Percentiles rank a stretch among this genome's conserved stretches.
Evolutionary conservation across 2,329 filamentous ascomycete species (phyloP).

Genomic region (Stromatinia cepivora): DNA sequence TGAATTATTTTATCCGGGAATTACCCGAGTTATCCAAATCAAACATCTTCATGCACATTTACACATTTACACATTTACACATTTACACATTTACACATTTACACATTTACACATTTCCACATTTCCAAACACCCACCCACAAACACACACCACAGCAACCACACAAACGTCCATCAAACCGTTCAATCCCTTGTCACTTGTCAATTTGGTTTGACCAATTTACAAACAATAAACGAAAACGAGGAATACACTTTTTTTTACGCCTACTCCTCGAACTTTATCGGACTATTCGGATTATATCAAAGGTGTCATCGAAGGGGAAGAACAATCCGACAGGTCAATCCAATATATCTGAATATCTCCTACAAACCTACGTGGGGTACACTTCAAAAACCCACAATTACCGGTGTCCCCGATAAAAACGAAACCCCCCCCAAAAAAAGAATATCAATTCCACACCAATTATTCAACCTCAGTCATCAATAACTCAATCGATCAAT

Average conservation of each 20-base stretch:
- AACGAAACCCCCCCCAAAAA: neutral
- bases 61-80: neutral
- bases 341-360: neutral
- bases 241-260: too few relatives aligned
- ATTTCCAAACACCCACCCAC: neutral
- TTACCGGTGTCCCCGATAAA: slow-evolving; percentile 9
- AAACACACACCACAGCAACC: too few relatives aligned
- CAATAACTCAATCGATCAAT: neutral
- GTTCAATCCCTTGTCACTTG: too few relatives aligned
- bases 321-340: neutral
- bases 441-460: neutral
- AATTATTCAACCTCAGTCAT: neutral
- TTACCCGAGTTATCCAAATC: neutral
- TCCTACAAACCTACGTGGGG: neutral
- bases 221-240: too few relatives aligned
- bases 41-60: neutral
- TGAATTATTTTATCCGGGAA: neutral
- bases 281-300: too few relatives aligned
- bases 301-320: neutral
- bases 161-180: too few relatives aligned
- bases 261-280: too few relatives aligned
- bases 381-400: neutral
- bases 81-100: neutral
- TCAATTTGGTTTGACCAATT: too few relatives aligned
- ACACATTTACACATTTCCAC: neutral